These are phyloP conservation scores for Fusarium sp. DNA, from an alignment of 2,329 filamentous ascomycete genomes.

Conservation along the genomic window DNA sequence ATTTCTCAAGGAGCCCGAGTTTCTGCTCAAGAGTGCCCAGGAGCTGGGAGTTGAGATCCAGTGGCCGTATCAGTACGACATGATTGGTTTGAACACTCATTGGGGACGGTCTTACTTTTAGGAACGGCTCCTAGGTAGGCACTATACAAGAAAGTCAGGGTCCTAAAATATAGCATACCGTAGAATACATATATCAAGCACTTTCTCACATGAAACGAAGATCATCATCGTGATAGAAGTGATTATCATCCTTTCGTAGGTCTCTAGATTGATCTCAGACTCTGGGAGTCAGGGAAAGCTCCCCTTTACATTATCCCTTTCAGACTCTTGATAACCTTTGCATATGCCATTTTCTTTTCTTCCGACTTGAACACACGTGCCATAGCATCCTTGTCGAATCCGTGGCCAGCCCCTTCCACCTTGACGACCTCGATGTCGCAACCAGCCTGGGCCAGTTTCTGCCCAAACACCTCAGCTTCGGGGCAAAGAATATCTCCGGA, in stretches of 20 bases:
- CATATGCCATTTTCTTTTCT: slow-evolving; percentile 22
- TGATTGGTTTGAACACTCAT: not conserved
- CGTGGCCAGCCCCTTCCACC: slow-evolving; percentile 35
- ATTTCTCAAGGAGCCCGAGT: not conserved
- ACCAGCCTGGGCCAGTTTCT: slow-evolving; percentile 26
- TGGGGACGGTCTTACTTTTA: not conserved
- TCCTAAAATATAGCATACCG: too few relatives aligned
- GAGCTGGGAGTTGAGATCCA: not conserved
- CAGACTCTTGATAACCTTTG: slow-evolving; percentile 3
- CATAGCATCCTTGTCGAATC: slow-evolving; percentile 38
- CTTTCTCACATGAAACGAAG: too few relatives aligned
- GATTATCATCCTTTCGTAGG: too few relatives aligned
- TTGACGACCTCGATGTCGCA: slow-evolving; percentile 20
- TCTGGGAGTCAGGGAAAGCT: not conserved
- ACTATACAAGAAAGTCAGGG: not conserved
- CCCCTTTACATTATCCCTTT: not conserved
- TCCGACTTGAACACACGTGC: not conserved
- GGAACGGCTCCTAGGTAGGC: not conserved
- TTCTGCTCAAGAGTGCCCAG: not conserved
- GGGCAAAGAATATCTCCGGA: slow-evolving; percentile 52
- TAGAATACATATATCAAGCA: too few relatives aligned
- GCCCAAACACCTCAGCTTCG: slow-evolving; percentile 51
- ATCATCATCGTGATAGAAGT: too few relatives aligned
- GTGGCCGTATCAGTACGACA: slow-evolving; percentile 2
- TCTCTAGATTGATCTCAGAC: too few relatives aligned